Evolutionary conservation across 768 basidiomycete genomes (phyloP).

Genomic region (Termitomyces heimii): DNA sequence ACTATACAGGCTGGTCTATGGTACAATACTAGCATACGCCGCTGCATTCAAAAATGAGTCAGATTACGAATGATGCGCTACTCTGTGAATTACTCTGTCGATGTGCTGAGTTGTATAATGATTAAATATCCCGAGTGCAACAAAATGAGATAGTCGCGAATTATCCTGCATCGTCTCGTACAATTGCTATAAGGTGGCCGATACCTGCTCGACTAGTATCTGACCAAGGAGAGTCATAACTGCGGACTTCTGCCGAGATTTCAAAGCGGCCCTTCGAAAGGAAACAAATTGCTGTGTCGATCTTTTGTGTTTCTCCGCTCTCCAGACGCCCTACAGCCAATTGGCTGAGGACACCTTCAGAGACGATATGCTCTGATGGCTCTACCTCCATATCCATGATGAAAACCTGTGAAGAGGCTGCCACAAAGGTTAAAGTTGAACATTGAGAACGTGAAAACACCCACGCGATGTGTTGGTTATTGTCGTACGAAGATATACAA

Average conservation of each 20-base stretch:
- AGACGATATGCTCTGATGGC: slow-evolving; percentile 60
- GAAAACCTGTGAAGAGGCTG: slow-evolving; percentile 50
- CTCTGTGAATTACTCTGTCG: slow-evolving; percentile 5
- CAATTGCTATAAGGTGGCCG: slow-evolving; percentile 34
- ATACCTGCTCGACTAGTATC: slow-evolving; percentile 28
- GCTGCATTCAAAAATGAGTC: slow-evolving; percentile 77
- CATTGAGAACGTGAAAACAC: slow-evolving; percentile 21
- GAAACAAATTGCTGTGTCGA: slow-evolving; percentile 64
- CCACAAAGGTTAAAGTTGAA: neutral
- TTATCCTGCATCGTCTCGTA: slow-evolving; percentile 15
- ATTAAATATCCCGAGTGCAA: neutral
- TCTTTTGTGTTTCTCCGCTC: slow-evolving; percentile 41
- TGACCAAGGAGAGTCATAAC: slow-evolving; percentile 18
- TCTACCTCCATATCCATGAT: slow-evolving; percentile 48
- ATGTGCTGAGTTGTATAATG: slow-evolving; percentile 8
- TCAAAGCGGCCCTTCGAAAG: slow-evolving; percentile 65
- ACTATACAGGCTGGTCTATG: slow-evolving; percentile 66
- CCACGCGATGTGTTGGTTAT: slow-evolving; percentile 66
- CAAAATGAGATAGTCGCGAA: neutral
- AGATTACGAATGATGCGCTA: slow-evolving; percentile 59
- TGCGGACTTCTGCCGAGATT: slow-evolving; percentile 37
- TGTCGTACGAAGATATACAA: slow-evolving; percentile 51
- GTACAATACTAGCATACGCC: slow-evolving; percentile 85
- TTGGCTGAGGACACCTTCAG: slow-evolving; percentile 60
- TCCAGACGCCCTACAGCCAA: slow-evolving; percentile 61